phyloP scores from a whole-genome alignment of 1,139 yeast species.

The Zygotorulaspora mrakii region DNA sequence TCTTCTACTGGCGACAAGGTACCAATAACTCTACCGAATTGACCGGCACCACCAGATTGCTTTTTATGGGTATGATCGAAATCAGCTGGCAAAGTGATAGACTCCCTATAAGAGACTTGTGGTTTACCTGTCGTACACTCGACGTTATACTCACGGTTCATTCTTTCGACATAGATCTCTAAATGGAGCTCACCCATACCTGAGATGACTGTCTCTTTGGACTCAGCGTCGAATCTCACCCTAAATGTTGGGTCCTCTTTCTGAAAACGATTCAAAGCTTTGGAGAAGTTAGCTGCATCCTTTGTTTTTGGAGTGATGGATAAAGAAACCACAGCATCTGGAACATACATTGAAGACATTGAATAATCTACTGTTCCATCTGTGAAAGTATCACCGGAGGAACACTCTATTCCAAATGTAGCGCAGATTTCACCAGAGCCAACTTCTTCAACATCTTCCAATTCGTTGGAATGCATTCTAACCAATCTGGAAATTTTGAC shows the following conservation, averaged over 20 bases:
- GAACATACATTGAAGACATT: constrained; percentile 97
- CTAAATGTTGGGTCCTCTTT: constrained; percentile 98
- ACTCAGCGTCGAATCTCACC: constrained; percentile 83
- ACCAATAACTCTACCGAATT: constrained; percentile 96
- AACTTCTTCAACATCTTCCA: constrained; percentile 95
- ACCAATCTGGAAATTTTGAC: constrained; percentile 93
- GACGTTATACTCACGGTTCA: constrained; percentile 94
- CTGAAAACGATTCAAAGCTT: constrained; percentile 95
- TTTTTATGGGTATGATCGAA: constrained; percentile 96
- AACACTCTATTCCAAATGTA: constrained; percentile 97
- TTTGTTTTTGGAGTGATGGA: constrained; percentile 85
- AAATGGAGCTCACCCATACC: constrained; percentile 99
- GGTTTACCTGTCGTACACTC: constrained; percentile 96
- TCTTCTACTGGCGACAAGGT: constrained; percentile 62
- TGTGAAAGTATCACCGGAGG: constrained; percentile 98
- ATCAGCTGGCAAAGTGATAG: constrained; percentile 67
- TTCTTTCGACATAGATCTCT: constrained; percentile 96
- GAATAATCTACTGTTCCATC: constrained; percentile 75
- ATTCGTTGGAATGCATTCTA: constrained; percentile 97
- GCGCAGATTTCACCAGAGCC: constrained; percentile 99
- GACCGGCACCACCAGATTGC: constrained; percentile 99
- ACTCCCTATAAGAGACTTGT: constrained; percentile 96
- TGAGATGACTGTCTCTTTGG: constrained; percentile 92
- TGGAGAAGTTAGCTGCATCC: constrained; percentile 85
- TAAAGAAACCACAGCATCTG: constrained; percentile 94